Evolutionary conservation across 208 protist species (phyloP).

Genomic region (Trypanosoma melophagium): DNA sequence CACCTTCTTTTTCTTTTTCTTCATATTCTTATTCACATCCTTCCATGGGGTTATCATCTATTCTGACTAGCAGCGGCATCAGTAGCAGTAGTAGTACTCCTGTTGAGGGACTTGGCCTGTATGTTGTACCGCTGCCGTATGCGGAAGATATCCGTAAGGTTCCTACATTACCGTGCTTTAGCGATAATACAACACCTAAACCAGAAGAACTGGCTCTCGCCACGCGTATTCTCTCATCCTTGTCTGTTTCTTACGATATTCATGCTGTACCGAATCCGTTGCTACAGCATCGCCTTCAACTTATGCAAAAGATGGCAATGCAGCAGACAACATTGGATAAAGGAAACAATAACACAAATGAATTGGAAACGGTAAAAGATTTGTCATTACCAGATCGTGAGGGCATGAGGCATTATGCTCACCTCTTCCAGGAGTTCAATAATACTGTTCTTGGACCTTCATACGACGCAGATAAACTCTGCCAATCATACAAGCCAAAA

Average conservation of each 20-base stretch:
- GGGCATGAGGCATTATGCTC: conserved; percentile 39
- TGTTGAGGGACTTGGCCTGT: conserved; percentile 70
- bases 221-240: conserved; percentile 40
- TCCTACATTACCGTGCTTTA: conserved; percentile 26
- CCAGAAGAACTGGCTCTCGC: conserved; percentile 34
- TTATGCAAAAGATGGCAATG: conserved; percentile 53
- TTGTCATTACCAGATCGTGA: conserved; percentile 51
- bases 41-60: not conserved
- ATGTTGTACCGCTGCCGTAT: conserved; percentile 81
- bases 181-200: conserved; percentile 4
- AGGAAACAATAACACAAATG: conserved; percentile 7
- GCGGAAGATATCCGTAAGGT: conserved; percentile 72
- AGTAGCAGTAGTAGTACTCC: conserved; percentile 20
- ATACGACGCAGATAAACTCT: conserved; percentile 50
- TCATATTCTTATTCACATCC: not conserved
- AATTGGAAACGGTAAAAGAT: conserved; percentile 27
- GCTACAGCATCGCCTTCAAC: conserved; percentile 57
- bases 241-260: conserved; percentile 60
- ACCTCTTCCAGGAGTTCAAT: conserved; percentile 55
- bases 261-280: conserved; percentile 69
- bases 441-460: conserved; percentile 36
- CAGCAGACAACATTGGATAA: not conserved
- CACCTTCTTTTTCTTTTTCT: not conserved
- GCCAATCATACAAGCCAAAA: conserved; percentile 21
- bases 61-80: not conserved